Evolutionary conservation across 2,329 filamentous ascomycete genomes (phyloP).

Genomic region (Ophiostoma himal-ulmi): DNA sequence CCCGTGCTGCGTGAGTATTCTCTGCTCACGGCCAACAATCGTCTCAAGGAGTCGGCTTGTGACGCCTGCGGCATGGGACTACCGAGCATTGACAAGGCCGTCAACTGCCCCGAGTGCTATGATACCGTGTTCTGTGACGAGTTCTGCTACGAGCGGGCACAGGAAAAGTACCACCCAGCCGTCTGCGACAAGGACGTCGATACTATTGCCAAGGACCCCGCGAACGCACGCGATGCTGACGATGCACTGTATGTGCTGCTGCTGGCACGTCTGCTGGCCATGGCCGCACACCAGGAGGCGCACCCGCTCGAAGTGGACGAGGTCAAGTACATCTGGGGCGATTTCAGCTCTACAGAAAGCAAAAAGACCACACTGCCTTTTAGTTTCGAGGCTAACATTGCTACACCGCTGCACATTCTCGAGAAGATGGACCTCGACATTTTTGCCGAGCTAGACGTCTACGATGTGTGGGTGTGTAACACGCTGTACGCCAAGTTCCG

Average conservation of each 20-base stretch:
- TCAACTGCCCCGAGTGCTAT: constrained; percentile 55
- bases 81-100: constrained; percentile 49
- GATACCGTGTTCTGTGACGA: constrained; percentile 63
- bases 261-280: constrained; percentile 57
- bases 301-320: constrained; percentile 60
- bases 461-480: constrained; percentile 81
- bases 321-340: constrained; percentile 64
- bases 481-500: constrained; percentile 90
- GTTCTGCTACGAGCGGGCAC: constrained; percentile 53
- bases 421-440: constrained; percentile 82
- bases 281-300: constrained; percentile 53
- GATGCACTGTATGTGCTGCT: constrained; percentile 59
- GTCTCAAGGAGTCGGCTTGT: constrained; percentile 78
- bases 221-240: constrained; percentile 53
- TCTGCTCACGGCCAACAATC: constrained; percentile 81
- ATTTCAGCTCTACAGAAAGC: constrained; percentile 48
- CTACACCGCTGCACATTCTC: constrained; percentile 67
- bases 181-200: constrained; percentile 63
- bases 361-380: constrained; percentile 63
- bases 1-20: constrained; percentile 75
- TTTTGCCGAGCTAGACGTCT: constrained; percentile 51
- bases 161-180: constrained; percentile 56
- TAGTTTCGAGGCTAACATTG: constrained; percentile 69
- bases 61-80: constrained; percentile 79
- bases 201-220: constrained; percentile 58